phyloP scores from a whole-genome alignment of 2,329 filamentous ascomycete genomes.

The Coniella vitis region DNA sequence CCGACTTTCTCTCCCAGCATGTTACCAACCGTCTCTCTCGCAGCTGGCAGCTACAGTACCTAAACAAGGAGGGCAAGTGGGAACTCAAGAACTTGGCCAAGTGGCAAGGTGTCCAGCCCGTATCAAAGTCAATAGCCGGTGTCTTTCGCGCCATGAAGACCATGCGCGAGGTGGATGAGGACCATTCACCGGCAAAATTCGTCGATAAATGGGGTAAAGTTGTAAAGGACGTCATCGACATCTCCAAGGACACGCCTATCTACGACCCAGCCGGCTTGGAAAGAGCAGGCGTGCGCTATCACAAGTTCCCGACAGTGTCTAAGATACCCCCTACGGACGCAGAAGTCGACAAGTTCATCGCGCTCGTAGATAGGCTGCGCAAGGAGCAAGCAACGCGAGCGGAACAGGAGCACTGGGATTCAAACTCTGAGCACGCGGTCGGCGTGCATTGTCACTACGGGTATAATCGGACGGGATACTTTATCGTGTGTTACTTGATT shows the following conservation, averaged over 20 bases:
- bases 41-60: conserved; percentile 85
- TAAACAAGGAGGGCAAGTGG: conserved; percentile 90
- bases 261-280: conserved; percentile 73
- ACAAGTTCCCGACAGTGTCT: conserved; percentile 87
- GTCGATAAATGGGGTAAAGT: conserved; percentile 57
- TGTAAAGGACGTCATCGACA: conserved; percentile 77
- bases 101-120: conserved; percentile 74
- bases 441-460: conserved; percentile 95
- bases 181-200: conserved; percentile 70
- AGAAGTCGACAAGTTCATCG: conserved; percentile 49
- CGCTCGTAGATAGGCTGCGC: conserved; percentile 53
- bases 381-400: conserved; percentile 43
- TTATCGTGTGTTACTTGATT: conserved; percentile 85
- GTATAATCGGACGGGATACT: conserved; percentile 89
- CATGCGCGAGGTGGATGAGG: conserved; percentile 77
- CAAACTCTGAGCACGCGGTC: conserved; percentile 43
- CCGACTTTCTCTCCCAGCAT: conserved; percentile 69
- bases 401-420: conserved; percentile 34
- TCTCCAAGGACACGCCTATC: conserved; percentile 82
- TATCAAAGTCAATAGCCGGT: conserved; percentile 70
- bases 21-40: conserved; percentile 73
- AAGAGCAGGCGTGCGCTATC: conserved; percentile 59
- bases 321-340: conserved; percentile 69
- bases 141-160: conserved; percentile 91
- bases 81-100: conserved; percentile 94